Base-by-base conservation (phyloP, 129 eudicot species). In the Tanacetum coccineum region DNA sequence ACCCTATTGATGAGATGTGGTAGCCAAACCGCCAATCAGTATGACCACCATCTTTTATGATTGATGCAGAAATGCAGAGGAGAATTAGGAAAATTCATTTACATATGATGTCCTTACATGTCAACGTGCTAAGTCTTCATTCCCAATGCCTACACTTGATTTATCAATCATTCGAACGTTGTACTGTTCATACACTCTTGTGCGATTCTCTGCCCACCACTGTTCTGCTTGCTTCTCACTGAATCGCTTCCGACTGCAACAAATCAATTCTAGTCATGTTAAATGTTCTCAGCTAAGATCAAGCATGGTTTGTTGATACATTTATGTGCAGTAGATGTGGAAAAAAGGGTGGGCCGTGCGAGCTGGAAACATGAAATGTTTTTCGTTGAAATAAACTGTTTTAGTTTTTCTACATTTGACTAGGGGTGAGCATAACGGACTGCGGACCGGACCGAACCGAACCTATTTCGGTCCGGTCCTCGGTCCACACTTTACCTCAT, bases 201-300 rank as follows among this genome's bases (percentile, higher is more conserved):
- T 79, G 67, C 98, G 80, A 75, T 92, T 92, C 78, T 92, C 96
- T 26, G 96, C 84, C 98, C 98, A 92, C 98, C 98, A 92, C 50
- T 80, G 87, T 74, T 92, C 98, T 64, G 96, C 98, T 88, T 92
- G 89, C 81, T 92, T 88, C 82, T 88, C 98, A 62, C 91, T 84
- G 72, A 92, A 92, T 51, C 95, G 82, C 67, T 88, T 88, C 55
- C 98, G 96, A 62, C 98, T 92, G 89, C 82, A 85, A 67, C 81
- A 45, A 71, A 25, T 26, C 45, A 72, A 45, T 36, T 63, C 13
- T 25, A 40, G 62, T 20, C 68, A 32, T 13, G 25, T 65, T 73
- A 20, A 59, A 36, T 49, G 8, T 66, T 49, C 56, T 28, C 44
- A 13, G 11, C 4, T 32, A 20, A 26, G 20, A 50, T 30, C 19